phyloP scores from a whole-genome alignment of 148 eudicot genomes.

The Cornus suecica region DNA sequence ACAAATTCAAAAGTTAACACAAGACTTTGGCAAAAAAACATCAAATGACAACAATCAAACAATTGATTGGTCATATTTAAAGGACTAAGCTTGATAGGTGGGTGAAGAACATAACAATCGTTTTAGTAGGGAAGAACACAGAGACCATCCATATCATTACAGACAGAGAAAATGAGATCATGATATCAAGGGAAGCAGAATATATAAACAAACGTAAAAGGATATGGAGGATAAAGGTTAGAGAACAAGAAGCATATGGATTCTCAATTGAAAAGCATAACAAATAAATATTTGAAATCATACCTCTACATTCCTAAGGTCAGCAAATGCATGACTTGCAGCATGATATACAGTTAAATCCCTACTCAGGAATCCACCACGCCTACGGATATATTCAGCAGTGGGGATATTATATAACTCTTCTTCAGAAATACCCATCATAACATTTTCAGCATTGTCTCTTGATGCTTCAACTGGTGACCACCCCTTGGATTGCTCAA shows the following conservation, averaged over 20 bases:
- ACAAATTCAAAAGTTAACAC: constrained; percentile 7
- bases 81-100: neutral
- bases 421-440: constrained; percentile 78
- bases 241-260: neutral
- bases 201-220: neutral
- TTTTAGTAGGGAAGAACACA: neutral
- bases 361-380: constrained; percentile 55
- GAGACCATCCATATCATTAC: neutral
- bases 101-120: too few relatives aligned
- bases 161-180: neutral
- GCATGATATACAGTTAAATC: constrained; percentile 81
- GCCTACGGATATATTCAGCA: constrained; percentile 62
- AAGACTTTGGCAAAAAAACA: neutral
- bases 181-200: neutral
- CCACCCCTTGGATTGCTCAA: constrained; percentile 98
- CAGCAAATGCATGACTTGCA: constrained; percentile 75
- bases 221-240: neutral
- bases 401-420: constrained; percentile 79
- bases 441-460: constrained; percentile 60
- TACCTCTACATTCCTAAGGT: constrained; percentile 75
- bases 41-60: neutral
- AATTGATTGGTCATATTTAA: neutral
- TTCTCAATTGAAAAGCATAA: neutral
- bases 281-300: neutral
- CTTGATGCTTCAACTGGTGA: constrained; percentile 50